phyloP scores from a whole-genome alignment of 805 yeast species.

The Nakazawaea wyomingensis region DNA sequence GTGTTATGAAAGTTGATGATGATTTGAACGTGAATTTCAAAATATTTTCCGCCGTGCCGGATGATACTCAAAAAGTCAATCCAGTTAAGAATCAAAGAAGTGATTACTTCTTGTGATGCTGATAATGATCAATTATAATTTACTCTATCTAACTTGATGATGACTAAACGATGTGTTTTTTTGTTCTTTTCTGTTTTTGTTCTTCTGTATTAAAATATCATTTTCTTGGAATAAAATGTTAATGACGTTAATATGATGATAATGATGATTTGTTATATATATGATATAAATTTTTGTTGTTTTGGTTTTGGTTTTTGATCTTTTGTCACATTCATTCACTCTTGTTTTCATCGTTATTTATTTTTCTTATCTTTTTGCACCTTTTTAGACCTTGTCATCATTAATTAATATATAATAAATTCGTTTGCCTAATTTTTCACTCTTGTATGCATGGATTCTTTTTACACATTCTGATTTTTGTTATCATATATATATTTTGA shows the following conservation, averaged over 20 bases:
- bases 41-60: slow-evolving; percentile 94
- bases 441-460: too few relatives aligned
- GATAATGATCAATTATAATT: not conserved
- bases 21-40: slow-evolving; percentile 83
- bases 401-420: too few relatives aligned
- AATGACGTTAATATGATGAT: not conserved
- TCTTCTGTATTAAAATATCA: not conserved
- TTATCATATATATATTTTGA: too few relatives aligned
- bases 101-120: slow-evolving; percentile 28
- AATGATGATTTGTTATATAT: not conserved
- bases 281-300: not conserved
- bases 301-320: too few relatives aligned
- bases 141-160: not conserved
- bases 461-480: too few relatives aligned
- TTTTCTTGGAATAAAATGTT: not conserved
- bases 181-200: too few relatives aligned
- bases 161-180: not conserved
- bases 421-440: too few relatives aligned
- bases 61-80: slow-evolving; percentile 45
- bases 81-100: slow-evolving; percentile 31
- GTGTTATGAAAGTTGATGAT: slow-evolving; percentile 94
- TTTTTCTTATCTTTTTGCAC: too few relatives aligned
- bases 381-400: too few relatives aligned
- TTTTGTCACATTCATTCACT: not conserved
- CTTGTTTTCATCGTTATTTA: too few relatives aligned